A percentile compares a stretch with the other conserved stretches of the same genome.
phyloP scores from a whole-genome alignment of 805 yeast genomes.

The Candida sithepensis region DNA sequence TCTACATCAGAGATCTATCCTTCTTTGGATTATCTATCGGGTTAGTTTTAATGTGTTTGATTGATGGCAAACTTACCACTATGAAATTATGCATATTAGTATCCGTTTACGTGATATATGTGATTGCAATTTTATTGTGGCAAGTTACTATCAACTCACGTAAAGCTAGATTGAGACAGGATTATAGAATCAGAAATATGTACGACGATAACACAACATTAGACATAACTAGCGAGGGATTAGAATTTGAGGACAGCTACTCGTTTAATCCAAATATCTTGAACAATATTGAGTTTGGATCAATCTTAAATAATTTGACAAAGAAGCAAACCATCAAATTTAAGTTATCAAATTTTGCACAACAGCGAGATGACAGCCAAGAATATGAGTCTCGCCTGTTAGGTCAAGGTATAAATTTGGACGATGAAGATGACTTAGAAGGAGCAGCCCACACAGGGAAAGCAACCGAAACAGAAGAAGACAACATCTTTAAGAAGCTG shows the following conservation, averaged over 20 bases:
- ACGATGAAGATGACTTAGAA: slow-evolving; percentile 11
- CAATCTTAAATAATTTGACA: slow-evolving; percentile 23
- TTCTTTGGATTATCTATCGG: slow-evolving; percentile 54
- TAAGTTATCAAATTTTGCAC: slow-evolving; percentile 9
- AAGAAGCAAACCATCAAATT: slow-evolving; percentile 17
- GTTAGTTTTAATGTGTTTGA: slow-evolving; percentile 44
- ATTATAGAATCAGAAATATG: slow-evolving; percentile 24
- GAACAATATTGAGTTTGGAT: slow-evolving; percentile 26
- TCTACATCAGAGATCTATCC: slow-evolving; percentile 59
- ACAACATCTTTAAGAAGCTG: slow-evolving; percentile 3
- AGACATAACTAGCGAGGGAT: slow-evolving; percentile 18
- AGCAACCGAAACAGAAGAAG: slow-evolving; percentile 2
- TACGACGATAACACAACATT: slow-evolving; percentile 25
- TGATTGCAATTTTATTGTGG: slow-evolving; percentile 43
- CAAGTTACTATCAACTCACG: slow-evolving; percentile 31
- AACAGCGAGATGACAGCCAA: slow-evolving; percentile 15
- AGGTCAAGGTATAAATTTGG: slow-evolving; percentile 8
- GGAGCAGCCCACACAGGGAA: slow-evolving; percentile 1
- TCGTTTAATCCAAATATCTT: slow-evolving; percentile 28
- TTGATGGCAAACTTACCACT: slow-evolving; percentile 49
- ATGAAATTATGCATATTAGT: slow-evolving; percentile 57
- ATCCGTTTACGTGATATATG: slow-evolving; percentile 56
- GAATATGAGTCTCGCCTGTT: slow-evolving; percentile 20
- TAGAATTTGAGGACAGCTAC: slow-evolving; percentile 29
- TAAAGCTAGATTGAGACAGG: slow-evolving; percentile 15